Conservation (phyloP, 225 moss, liverwort and hornwort species). For the Bryum argenteum region DNA sequence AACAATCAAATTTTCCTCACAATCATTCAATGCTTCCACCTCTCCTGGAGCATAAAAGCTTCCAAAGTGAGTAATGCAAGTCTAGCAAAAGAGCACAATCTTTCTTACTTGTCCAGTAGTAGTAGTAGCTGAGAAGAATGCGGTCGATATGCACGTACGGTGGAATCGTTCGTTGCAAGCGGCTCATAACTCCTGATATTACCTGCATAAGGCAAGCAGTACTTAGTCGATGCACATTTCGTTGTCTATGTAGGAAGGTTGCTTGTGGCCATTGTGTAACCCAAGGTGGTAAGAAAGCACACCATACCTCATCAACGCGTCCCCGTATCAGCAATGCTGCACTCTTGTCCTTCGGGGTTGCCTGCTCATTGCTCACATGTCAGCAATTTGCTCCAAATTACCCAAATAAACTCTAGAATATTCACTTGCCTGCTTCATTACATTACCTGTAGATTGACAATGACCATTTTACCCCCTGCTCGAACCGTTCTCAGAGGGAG, state of each 20-base stretch:
- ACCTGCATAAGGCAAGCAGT: slow-evolving; percentile 51
- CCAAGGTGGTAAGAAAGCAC: slow-evolving; percentile 20
- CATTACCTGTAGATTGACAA: slow-evolving; percentile 84
- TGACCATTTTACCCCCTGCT: slow-evolving; percentile 86
- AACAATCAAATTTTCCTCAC: slow-evolving; percentile 12
- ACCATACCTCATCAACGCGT: slow-evolving; percentile 82
- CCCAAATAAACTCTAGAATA: slow-evolving; percentile 1
- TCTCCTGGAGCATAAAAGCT: background rate
- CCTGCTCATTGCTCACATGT: slow-evolving; percentile 41
- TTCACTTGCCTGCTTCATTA: background rate
- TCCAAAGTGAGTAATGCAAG: slow-evolving; percentile 14
- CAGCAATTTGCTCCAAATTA: slow-evolving; percentile 8
- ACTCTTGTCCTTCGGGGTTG: slow-evolving; percentile 84
- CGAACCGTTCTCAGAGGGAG: slow-evolving; percentile 83
- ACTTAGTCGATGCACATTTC: background rate
- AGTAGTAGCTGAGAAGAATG: slow-evolving; percentile 73
- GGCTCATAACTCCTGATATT: slow-evolving; percentile 70
- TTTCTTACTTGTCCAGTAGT: slow-evolving; percentile 74
- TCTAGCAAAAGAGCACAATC: background rate
- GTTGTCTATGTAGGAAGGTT: slow-evolving; percentile 16
- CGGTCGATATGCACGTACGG: slow-evolving; percentile 75
- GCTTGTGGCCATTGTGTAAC: background rate
- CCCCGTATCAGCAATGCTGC: slow-evolving; percentile 74
- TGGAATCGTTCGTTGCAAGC: slow-evolving; percentile 73
- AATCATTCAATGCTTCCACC: slow-evolving; percentile 15